These are phyloP conservation scores for Malus hybrid DNA, from an alignment of 331 rosid species.

Conservation along the genomic window DNA sequence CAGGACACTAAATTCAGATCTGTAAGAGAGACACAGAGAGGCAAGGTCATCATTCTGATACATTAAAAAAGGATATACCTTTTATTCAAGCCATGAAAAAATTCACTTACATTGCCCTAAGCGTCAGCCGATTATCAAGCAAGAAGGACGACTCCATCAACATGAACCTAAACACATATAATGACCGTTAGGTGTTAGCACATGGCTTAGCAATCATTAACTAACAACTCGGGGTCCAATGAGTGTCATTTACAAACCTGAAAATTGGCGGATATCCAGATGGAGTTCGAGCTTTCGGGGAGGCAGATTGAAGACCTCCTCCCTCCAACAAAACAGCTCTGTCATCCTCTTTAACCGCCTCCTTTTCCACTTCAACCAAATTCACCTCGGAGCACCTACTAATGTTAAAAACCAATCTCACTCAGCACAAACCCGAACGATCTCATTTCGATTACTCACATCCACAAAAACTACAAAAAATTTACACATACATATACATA, in stretches of 20 bases:
- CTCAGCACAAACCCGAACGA: neutral
- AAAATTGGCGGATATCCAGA: slow-evolving; percentile 42
- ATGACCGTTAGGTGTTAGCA: slow-evolving; percentile 3
- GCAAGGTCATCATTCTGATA: slow-evolving; percentile 19
- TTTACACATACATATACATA: neutral
- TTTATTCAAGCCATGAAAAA: neutral
- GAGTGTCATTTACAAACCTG: slow-evolving; percentile 35
- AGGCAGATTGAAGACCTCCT: slow-evolving; percentile 49
- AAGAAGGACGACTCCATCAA: slow-evolving; percentile 74
- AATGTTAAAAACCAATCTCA: slow-evolving; percentile 13
- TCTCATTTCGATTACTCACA: neutral
- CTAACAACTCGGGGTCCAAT: neutral
- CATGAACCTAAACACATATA: slow-evolving; percentile 51
- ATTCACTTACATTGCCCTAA: slow-evolving; percentile 82
- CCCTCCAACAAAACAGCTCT: slow-evolving; percentile 60
- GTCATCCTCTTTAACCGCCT: slow-evolving; percentile 63
- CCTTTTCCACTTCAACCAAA: slow-evolving; percentile 49
- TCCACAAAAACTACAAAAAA: neutral
- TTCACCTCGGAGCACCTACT: slow-evolving; percentile 65
- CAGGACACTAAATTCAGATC: slow-evolving; percentile 77
- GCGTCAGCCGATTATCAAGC: slow-evolving; percentile 75
- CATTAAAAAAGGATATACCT: slow-evolving; percentile 3
- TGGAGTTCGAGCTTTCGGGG: slow-evolving; percentile 51
- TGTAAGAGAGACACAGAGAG: slow-evolving; percentile 16
- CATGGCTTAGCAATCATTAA: slow-evolving; percentile 10